phyloP scores from a whole-genome alignment of 2,329 filamentous ascomycete genomes.

The Penicillium sp. region DNA sequence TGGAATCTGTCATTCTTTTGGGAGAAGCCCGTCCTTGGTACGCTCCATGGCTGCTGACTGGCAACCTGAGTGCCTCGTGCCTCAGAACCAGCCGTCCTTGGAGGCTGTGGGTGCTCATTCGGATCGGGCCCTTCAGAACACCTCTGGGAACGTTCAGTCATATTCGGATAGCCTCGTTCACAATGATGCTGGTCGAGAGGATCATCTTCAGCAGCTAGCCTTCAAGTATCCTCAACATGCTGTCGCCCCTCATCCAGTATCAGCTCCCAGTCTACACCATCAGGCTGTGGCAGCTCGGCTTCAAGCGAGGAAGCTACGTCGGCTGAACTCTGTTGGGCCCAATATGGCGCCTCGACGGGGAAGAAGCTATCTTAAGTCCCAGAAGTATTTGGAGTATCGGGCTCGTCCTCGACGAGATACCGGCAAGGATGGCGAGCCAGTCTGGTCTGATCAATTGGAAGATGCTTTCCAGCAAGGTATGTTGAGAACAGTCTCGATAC shows the following conservation, averaged over 20 bases:
- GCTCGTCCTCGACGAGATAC: conserved; percentile 45
- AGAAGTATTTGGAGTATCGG: conserved; percentile 49
- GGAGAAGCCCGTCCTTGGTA: conserved; percentile 35
- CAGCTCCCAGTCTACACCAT: conserved; percentile 28
- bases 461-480: conserved; percentile 52
- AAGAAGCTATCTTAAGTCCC: conserved; percentile 42
- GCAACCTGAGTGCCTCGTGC: conserved; percentile 42
- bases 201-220: conserved; percentile 37
- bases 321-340: conserved; percentile 37
- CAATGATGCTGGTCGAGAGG: conserved; percentile 34
- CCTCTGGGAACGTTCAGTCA: conserved; percentile 47
- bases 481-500: neutral
- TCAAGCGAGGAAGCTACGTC: conserved; percentile 38
- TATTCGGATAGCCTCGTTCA: conserved; percentile 38
- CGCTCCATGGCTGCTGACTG: conserved; percentile 44
- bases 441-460: conserved; percentile 51
- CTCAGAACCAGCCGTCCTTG: conserved; percentile 40
- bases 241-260: conserved; percentile 30
- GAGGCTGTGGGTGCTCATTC: conserved; percentile 39
- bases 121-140: conserved; percentile 43
- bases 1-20: conserved; percentile 47
- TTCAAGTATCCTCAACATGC: conserved; percentile 39
- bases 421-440: conserved; percentile 45
- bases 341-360: conserved; percentile 29
- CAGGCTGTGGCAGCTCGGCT: conserved; percentile 34